Evolutionary conservation across 768 basidiomycete species (phyloP), one percentile per base, ranked within the genome.

Genomic region (Crepidotus variabilis): DNA sequence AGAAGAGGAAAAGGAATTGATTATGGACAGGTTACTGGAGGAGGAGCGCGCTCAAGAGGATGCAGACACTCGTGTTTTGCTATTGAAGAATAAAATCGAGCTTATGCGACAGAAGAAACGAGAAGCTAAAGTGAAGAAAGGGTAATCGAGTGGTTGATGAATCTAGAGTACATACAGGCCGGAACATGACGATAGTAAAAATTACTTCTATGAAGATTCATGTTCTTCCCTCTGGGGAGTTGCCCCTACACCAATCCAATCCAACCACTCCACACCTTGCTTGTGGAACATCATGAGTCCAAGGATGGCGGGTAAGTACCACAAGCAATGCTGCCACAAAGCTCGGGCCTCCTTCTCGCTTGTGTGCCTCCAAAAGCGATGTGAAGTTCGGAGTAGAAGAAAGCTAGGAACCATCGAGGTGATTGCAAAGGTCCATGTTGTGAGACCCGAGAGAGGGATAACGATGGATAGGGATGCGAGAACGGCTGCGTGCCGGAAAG

Each of bases 271-370:
- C 62, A 90, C 75, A 0, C 90, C 89, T 64, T 87, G 85, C 74
- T 98, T 98, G 72, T 96, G 94, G 54, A 90, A 75, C 92, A 99
- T 94, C 90, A 95, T 94, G 61, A 98, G 75, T 2, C 86, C 93
- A 59, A 98, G 77, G 6, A 98, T 76, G 6, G 89, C 87, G 0
- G 96, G 96, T 43, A 98, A 69, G 73, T 94, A 94, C 88, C 94
- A 94, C 61, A 98, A 69, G 67, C 86, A 86, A 55, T 88, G 82
- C 61, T 88, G 86, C 65, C 92, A 98, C 18, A 94, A 72, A 39
- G 73, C 74, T 58, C 87, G 81, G 0, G 97, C 96, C 60, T 87
- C 78, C 64, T 88, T 86, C 67, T 93, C 92, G 10, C 84, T 82
- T 24, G 87, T 84, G 6, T 66, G 71, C 47, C 77, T 78, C 84